Evolutionary conservation across 768 basidiomycete species (phyloP), one percentile per base, ranked within the genome.

Genomic region (Panus rudis): DNA sequence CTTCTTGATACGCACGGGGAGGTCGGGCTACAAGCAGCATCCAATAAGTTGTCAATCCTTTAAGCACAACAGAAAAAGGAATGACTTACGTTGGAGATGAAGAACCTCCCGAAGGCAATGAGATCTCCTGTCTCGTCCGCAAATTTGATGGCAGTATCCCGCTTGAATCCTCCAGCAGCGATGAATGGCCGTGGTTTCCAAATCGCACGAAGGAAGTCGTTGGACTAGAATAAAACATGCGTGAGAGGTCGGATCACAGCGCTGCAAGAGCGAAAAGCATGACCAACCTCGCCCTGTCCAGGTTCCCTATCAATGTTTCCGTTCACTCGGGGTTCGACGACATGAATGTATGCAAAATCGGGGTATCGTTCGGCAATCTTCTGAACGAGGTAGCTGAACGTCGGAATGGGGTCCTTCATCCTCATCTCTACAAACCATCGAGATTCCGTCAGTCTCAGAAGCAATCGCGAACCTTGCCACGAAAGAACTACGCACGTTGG

Each of bases 351-450:
- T 10, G 65, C 67, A 4, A 68, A 56, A 23, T 68, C 43, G 4
- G 78, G 72, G 49, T 70, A 65, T 6, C 47, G 46, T 13, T 57
- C 43, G 25, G 58, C 60, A 20, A 83, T 46, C 31, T 67, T 42
- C 4, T 61, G 41, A 17, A 74, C 67, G 25, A 82, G 49, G 56
- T 80, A 68, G 0, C 64, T 48, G 62, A 76, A 84, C 7, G 73
- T 73, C 0, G 78, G 75, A 3, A 69, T 59, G 0, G 78, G 79
- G 45, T 82, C 68, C 3, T 53, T 48, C 73, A 78, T 76, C 6
- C 64, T 56, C 75, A 81, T 76, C 5, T 34, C 57, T 52, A 24
- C 40, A 3, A n/a, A 22, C 58, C 51, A 8, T 52, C 20, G 45
- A 55, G 52, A 24, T 47, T 24, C 10, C 6, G 11, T 41, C 14